phyloP scores from a whole-genome alignment of 2,329 filamentous ascomycete genomes.

The Talaromyces sp. region DNA sequence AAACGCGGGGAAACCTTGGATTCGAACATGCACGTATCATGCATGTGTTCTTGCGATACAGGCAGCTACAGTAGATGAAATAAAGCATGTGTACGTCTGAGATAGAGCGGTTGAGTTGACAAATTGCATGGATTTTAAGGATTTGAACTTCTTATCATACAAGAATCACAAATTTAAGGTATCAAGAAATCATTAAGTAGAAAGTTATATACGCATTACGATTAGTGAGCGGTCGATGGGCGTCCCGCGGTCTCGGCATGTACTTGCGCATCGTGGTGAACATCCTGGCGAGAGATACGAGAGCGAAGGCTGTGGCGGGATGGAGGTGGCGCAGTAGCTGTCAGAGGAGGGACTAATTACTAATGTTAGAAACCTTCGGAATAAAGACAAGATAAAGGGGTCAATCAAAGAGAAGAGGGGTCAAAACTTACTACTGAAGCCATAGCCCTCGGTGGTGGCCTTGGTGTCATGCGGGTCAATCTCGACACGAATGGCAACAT shows the following conservation, averaged over 20 bases:
- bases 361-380: background rate
- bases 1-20: background rate
- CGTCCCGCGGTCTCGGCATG: constrained; percentile 11
- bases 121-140: too few species aligned
- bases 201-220: constrained; percentile 6
- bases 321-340: constrained; percentile 20
- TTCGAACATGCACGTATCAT: too few species aligned
- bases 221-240: constrained; percentile 26
- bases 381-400: background rate
- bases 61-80: too few species aligned
- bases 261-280: background rate
- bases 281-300: constrained; percentile 19
- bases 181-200: constrained; percentile 5
- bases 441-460: constrained; percentile 51
- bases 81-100: too few species aligned
- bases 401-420: background rate
- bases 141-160: too few species aligned
- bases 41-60: too few species aligned
- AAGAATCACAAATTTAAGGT: constrained; percentile 7
- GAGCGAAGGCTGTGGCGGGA: constrained; percentile 24
- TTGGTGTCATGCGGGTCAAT: constrained; percentile 47
- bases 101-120: too few species aligned
- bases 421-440: constrained; percentile 49
- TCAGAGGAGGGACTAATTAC: constrained; percentile 21
- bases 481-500: constrained; percentile 51